These are phyloP conservation scores for Coemansia sp. DNA, from an alignment of 192 early-diverging fungal species.

Conservation along the genomic window DNA sequence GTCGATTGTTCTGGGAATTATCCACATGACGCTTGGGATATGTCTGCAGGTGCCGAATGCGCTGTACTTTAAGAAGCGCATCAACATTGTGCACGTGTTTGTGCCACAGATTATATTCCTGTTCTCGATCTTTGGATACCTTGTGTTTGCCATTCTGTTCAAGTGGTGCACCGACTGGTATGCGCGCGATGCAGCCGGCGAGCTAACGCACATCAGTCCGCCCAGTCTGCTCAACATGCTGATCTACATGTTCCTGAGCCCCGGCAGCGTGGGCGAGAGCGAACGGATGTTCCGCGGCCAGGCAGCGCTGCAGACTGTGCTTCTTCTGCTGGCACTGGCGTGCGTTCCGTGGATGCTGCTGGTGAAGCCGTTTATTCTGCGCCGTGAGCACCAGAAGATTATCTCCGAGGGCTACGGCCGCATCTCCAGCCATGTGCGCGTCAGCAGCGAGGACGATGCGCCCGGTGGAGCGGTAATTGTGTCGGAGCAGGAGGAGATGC, in stretches of 20 bases:
- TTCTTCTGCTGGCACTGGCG: slow-evolving; percentile 80
- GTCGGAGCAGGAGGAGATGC: slow-evolving; percentile 67
- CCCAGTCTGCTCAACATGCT: slow-evolving; percentile 96
- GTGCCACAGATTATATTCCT: slow-evolving; percentile 95
- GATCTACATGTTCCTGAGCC: slow-evolving; percentile 98
- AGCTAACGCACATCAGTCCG: slow-evolving; percentile 70
- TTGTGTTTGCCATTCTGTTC: slow-evolving; percentile 86
- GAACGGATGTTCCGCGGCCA: slow-evolving; percentile 87
- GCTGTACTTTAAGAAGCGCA: slow-evolving; percentile 79
- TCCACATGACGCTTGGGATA: slow-evolving; percentile 97
- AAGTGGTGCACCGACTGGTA: slow-evolving; percentile 96
- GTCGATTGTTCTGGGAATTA: slow-evolving; percentile 92
- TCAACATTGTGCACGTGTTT: slow-evolving; percentile 83
- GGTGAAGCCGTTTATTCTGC: slow-evolving; percentile 84
- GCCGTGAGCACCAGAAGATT: slow-evolving; percentile 77
- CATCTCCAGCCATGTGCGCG: slow-evolving; percentile 56
- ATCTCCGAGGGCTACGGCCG: slow-evolving; percentile 73
- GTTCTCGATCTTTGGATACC: slow-evolving; percentile 93
- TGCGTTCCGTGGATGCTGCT: slow-evolving; percentile 99
- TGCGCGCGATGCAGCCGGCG: slow-evolving; percentile 65
- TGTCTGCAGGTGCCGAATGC: slow-evolving; percentile 88
- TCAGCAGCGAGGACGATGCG: slow-evolving; percentile 52
- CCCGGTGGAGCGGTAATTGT: slow-evolving; percentile 55
- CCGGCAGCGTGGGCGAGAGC: slow-evolving; percentile 69
- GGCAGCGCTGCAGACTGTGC: slow-evolving; percentile 73